Evolutionary conservation across 495 filamentous ascomycete genomes (phyloP), one percentile per base, ranked within the genome.

Genomic region (Sporormia fimetaria): DNA sequence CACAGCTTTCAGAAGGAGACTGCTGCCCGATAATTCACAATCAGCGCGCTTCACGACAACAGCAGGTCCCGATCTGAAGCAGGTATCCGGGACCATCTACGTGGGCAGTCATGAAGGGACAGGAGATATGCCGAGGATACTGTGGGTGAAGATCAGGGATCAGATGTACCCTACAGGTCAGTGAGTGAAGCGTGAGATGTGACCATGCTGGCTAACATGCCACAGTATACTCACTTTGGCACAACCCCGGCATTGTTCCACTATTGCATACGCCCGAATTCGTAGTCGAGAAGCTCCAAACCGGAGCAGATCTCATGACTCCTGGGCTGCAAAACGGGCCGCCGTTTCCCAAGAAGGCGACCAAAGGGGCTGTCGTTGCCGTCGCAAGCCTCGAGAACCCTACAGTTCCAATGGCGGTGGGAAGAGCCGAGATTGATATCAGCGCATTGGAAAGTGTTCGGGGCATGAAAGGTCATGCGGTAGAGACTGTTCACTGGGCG

Each of bases 221-320:
- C 11, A 33, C 44, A 55, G 76, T 80, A 3, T 83, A 81, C 51
- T 78, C 77, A 1, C 61, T 82, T 30, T 82, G 78, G 78, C 61
- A 70, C 28, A 77, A 81, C 46, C 65, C 80, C 1, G 56, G 62
- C 11, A 53, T 84, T 10, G 58, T 82, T 1, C 74, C 80, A 0
- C 50, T 84, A 8, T 64, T 84, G 3, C 67, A 80, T 47, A 83
- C 80, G 0, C 73, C 74, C 6, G 59, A 65, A 1, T 56, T 73
- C 21, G 80, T 82, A 3, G 66, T 84, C 49, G 58, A 66, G 35
- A 83, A 81, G 57, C 61, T 84, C 3, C 69, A 66, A 23, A 63
- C 67, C 4, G 80, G 80, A 4, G 78, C 80, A 2, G 78, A 81
- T 57, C 59, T 84, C n/a, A 84, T 84, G 80, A 82, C 72, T 0